Evolutionary conservation across 495 filamentous ascomycete genomes (phyloP).

Genomic region (Durotheca rogersii): DNA sequence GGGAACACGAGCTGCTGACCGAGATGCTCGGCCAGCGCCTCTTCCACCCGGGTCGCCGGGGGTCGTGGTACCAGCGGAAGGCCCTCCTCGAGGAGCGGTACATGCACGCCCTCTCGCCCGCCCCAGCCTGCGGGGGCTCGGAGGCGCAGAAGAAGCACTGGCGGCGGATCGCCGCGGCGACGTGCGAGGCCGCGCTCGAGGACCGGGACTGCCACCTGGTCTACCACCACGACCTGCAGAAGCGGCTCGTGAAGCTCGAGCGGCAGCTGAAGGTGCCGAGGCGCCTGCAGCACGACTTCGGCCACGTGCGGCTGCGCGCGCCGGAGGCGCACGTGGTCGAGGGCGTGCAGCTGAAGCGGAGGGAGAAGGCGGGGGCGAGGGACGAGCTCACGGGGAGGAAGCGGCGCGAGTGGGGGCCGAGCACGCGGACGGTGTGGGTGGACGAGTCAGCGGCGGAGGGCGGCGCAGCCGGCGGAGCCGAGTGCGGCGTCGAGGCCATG

Average conservation of each 20-base stretch:
- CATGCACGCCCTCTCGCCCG: constrained; percentile 64
- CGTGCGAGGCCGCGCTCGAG: constrained; percentile 83
- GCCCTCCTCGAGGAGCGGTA: constrained; percentile 94
- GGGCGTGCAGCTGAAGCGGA: constrained; percentile 72
- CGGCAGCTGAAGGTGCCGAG: constrained; percentile 79
- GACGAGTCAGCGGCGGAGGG: constrained; percentile 79
- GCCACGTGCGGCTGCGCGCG: constrained; percentile 72
- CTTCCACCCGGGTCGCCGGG: constrained; percentile 82
- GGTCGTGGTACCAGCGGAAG: constrained; percentile 95
- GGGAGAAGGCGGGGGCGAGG: constrained; percentile 42
- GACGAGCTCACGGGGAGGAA: too few species aligned
- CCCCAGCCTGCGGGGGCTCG: constrained; percentile 32
- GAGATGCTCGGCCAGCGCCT: constrained; percentile 79
- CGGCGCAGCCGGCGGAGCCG: constrained; percentile 61
- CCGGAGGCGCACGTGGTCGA: constrained; percentile 72
- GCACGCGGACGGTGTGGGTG: constrained; percentile 84
- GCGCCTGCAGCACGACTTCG: constrained; percentile 89
- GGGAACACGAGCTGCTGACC: constrained; percentile 71
- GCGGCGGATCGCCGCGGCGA: constrained; percentile 74
- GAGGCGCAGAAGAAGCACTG: constrained; percentile 74
- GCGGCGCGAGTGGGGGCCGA: constrained; percentile 50
- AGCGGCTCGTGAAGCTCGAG: constrained; percentile 86
- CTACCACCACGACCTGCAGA: constrained; percentile 92
- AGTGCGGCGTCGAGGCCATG: constrained; percentile 88
- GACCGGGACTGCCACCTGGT: constrained; percentile 87